Evolutionary conservation across 2,329 filamentous ascomycete genomes (phyloP).

Genomic region (Trichoderma semiorbis): DNA sequence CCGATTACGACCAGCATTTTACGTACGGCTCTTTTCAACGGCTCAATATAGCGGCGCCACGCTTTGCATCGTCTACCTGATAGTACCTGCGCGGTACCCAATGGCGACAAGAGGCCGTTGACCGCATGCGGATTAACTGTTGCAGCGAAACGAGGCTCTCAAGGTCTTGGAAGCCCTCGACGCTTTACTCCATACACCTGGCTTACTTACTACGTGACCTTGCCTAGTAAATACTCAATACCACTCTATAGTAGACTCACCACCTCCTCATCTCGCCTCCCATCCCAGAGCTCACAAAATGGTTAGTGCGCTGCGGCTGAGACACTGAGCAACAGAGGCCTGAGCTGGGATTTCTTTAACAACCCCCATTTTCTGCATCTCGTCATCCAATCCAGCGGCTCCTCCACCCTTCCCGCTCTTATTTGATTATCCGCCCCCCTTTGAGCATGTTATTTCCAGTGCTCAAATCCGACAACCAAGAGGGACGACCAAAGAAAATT

Average conservation of each 20-base stretch:
- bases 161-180: neutral
- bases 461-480: conserved; percentile 22
- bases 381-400: neutral
- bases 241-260: neutral
- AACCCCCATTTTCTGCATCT: neutral
- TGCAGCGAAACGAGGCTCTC: neutral
- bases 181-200: neutral
- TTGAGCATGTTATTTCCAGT: conserved; percentile 26
- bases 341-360: neutral
- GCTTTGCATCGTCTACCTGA: neutral
- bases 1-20: neutral
- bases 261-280: neutral
- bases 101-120: neutral
- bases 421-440: conserved; percentile 5
- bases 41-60: neutral
- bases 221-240: neutral
- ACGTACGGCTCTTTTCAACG: neutral
- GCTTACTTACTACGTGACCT: neutral
- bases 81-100: neutral
- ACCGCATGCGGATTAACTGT: neutral
- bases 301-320: conserved; percentile 15
- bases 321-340: neutral
- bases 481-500: neutral
- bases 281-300: neutral
- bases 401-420: conserved; percentile 10